phyloP scores from a whole-genome alignment of 805 yeast species.

The Blastobotrys chiropterorum region DNA sequence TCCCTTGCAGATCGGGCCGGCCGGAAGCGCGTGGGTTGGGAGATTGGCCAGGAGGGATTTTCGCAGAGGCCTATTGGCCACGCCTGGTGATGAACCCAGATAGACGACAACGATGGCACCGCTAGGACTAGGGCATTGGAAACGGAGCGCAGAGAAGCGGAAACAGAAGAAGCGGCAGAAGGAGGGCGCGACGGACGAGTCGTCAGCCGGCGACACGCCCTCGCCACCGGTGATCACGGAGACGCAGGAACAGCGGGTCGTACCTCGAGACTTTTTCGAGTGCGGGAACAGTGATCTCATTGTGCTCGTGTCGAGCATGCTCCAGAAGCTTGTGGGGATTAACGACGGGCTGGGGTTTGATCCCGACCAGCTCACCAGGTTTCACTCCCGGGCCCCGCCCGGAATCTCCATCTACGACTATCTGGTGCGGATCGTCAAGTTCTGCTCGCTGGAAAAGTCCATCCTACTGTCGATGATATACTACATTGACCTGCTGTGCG shows the following conservation, averaged over 20 bases:
- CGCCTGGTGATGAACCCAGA: no score
- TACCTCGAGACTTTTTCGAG: conserved; percentile 52
- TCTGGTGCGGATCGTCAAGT: conserved; percentile 67
- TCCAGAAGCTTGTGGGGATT: conserved; percentile 62
- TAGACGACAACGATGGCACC: neutral
- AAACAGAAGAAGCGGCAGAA: neutral
- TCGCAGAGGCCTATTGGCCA: neutral
- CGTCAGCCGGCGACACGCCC: neutral
- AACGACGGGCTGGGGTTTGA: conserved; percentile 53
- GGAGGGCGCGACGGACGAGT: neutral
- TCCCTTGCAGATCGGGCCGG: no score
- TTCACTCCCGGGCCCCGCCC: conserved; percentile 93
- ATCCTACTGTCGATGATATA: conserved; percentile 78
- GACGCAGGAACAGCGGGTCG: conserved; percentile 5
- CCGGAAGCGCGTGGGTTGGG: no score
- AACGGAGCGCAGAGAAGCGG: neutral
- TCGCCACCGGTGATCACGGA: neutral
- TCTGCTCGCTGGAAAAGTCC: conserved; percentile 79
- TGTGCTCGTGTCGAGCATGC: conserved; percentile 69
- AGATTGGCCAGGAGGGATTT: neutral
- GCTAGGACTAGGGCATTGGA: conserved; percentile 4
- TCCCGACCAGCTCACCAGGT: conserved; percentile 58
- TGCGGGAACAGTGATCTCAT: conserved; percentile 70
- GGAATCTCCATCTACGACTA: conserved; percentile 75
- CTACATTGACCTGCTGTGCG: conserved; percentile 78